phyloP scores from a whole-genome alignment of 1,284 basidiomycete species.

The Tilletia setariae region DNA sequence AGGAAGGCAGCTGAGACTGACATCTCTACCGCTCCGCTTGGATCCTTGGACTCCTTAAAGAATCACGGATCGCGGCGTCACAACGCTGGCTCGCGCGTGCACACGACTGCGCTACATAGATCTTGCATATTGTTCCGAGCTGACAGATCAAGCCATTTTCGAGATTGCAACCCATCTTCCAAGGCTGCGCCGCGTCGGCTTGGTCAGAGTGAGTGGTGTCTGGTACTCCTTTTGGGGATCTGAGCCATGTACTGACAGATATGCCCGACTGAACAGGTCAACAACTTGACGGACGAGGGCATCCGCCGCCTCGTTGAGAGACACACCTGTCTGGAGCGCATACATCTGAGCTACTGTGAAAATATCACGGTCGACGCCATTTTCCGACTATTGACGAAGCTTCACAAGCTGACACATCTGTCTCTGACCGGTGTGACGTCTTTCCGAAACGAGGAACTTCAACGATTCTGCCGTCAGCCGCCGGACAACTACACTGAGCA shows the following conservation, averaged over 20 bases:
- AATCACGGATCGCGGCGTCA: constrained; percentile 86
- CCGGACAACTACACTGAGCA: constrained; percentile 91
- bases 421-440: constrained; percentile 93
- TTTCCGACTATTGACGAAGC: constrained; percentile 80
- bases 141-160: constrained; percentile 91
- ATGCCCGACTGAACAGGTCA: constrained; percentile 62
- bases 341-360: constrained; percentile 96
- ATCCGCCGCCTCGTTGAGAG: constrained; percentile 75
- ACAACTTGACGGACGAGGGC: constrained; percentile 86
- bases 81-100: constrained; percentile 77
- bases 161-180: constrained; percentile 79
- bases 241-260: neutral
- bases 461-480: constrained; percentile 82
- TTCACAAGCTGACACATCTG: constrained; percentile 85
- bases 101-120: constrained; percentile 94
- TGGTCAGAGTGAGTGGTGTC: constrained; percentile 73
- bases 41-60: constrained; percentile 54
- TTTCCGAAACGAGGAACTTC: constrained; percentile 79
- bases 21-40: neutral
- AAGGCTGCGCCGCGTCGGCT: constrained; percentile 87
- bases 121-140: constrained; percentile 85
- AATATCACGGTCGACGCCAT: constrained; percentile 88
- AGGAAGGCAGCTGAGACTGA: neutral
- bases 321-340: constrained; percentile 77
- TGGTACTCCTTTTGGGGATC: neutral